phyloP scores from a whole-genome alignment of 2,329 filamentous ascomycete genomes.

The Pseudodiploospora longispora region DNA sequence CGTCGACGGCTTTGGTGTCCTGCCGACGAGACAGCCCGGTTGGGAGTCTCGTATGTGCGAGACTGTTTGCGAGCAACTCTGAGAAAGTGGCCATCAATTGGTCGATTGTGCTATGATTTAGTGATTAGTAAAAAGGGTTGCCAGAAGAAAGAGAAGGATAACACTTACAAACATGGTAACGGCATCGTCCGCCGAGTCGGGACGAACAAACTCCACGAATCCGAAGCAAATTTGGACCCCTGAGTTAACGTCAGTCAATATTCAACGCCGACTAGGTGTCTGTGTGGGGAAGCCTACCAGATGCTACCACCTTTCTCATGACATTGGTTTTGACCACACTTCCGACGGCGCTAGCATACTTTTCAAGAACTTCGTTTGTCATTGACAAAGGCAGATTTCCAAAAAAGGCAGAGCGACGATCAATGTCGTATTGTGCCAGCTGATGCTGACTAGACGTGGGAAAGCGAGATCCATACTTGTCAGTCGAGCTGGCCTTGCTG shows the following conservation, averaged over 20 bases:
- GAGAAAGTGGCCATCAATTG: conserved; percentile 23
- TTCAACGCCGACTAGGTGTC: not conserved
- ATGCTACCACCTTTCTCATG: conserved; percentile 15
- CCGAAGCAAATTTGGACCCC: conserved; percentile 20
- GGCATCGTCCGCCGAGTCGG: conserved; percentile 28
- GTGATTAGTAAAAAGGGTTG: conserved; percentile 7
- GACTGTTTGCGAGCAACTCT: conserved; percentile 31
- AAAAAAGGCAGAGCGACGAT: conserved; percentile 40
- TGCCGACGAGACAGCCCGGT: not conserved
- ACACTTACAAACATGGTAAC: conserved; percentile 28
- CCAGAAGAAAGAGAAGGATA: not conserved
- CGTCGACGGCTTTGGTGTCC: not conserved
- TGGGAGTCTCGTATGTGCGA: conserved; percentile 13
- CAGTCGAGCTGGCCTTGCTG: conserved; percentile 11
- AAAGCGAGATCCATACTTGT: not conserved
- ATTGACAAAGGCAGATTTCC: conserved; percentile 34
- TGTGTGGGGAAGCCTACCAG: conserved; percentile 2
- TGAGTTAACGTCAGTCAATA: not conserved
- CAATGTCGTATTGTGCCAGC: conserved; percentile 31
- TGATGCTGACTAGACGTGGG: conserved; percentile 1
- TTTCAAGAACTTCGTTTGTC: conserved; percentile 27
- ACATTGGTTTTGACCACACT: conserved; percentile 22
- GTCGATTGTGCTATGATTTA: conserved; percentile 21
- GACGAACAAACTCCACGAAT: conserved; percentile 32
- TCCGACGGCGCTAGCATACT: conserved; percentile 31